Percentiles rank a stretch among this genome's conserved stretches.
Conservation (phyloP, 2,329 filamentous ascomycete genomes). For the Fusarium annulatum region DNA sequence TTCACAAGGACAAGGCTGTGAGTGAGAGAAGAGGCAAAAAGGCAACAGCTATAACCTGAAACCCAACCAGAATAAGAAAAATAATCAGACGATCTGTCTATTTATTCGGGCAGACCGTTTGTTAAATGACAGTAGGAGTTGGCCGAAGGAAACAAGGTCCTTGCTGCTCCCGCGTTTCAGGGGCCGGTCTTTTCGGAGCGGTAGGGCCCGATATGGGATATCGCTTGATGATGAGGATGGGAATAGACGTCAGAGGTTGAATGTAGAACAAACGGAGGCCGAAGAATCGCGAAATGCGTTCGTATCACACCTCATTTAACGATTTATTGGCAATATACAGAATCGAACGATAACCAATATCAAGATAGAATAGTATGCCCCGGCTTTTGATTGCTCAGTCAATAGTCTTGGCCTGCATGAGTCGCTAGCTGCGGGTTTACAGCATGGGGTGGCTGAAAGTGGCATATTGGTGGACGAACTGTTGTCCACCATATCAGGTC, state of each 20-base stretch:
- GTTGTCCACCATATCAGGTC: conserved; percentile 19
- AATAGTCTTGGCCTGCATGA: conserved; percentile 32
- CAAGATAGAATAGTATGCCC: neutral
- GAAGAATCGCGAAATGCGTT: neutral
- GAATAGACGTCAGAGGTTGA: neutral
- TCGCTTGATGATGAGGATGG: neutral
- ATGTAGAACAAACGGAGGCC: neutral
- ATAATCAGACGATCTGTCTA: conserved; percentile 6
- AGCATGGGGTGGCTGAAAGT: conserved; percentile 17
- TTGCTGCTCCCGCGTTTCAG: conserved; percentile 20
- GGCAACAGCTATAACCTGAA: conserved; percentile 28
- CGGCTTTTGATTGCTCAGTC: conserved; percentile 10
- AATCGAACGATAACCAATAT: conserved; percentile 10
- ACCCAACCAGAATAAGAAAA: conserved; percentile 21
- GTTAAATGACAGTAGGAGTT: neutral
- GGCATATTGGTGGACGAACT: conserved; percentile 9
- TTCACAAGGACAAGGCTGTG: conserved; percentile 7
- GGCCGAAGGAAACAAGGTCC: conserved; percentile 1
- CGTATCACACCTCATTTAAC: conserved; percentile 13
- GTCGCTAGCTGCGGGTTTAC: conserved; percentile 23
- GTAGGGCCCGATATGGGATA: conserved; percentile 2
- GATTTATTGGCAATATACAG: conserved; percentile 19
- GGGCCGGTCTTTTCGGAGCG: conserved; percentile 6
- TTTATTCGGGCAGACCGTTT: conserved; percentile 1
- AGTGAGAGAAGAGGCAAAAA: neutral